phyloP scores from a whole-genome alignment of 2,329 filamentous ascomycete genomes.

The Penicillium sp. region DNA sequence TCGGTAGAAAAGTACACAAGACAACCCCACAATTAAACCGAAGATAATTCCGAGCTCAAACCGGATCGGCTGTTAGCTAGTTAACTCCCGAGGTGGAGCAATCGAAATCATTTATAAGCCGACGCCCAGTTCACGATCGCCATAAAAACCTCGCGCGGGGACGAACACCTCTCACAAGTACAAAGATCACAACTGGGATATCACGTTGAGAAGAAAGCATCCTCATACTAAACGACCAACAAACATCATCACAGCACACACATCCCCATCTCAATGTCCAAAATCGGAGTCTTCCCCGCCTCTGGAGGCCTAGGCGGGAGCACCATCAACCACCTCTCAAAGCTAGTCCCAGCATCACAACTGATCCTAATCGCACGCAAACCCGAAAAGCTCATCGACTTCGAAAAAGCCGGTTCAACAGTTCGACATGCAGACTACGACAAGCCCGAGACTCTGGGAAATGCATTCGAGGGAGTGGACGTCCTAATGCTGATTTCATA shows the following conservation, averaged over 20 bases:
- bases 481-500: constrained; percentile 55
- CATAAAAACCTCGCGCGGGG: too few relatives aligned
- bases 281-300: constrained; percentile 44
- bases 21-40: too few relatives aligned
- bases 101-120: constrained; percentile 8
- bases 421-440: constrained; percentile 49
- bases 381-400: constrained; percentile 19
- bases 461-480: constrained; percentile 49
- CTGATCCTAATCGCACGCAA: constrained; percentile 48
- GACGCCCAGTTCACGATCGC: neutral
- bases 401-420: constrained; percentile 19
- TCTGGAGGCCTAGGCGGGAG: constrained; percentile 52
- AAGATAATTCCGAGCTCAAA: neutral
- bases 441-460: constrained; percentile 42
- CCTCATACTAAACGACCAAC: too few relatives aligned
- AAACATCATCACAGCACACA: neutral
- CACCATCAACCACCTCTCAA: constrained; percentile 48
- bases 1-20: too few relatives aligned
- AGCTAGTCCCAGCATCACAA: constrained; percentile 42
- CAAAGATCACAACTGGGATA: too few relatives aligned
- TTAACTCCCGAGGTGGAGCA: neutral
- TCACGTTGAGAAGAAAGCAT: too few relatives aligned
- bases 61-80: neutral
- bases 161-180: too few relatives aligned
- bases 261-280: constrained; percentile 9